Percentiles rank a stretch among this genome's conserved stretches.
Evolutionary conservation across 2,329 filamentous ascomycete genomes (phyloP).

Genomic region (Aspergillus arachidicola): DNA sequence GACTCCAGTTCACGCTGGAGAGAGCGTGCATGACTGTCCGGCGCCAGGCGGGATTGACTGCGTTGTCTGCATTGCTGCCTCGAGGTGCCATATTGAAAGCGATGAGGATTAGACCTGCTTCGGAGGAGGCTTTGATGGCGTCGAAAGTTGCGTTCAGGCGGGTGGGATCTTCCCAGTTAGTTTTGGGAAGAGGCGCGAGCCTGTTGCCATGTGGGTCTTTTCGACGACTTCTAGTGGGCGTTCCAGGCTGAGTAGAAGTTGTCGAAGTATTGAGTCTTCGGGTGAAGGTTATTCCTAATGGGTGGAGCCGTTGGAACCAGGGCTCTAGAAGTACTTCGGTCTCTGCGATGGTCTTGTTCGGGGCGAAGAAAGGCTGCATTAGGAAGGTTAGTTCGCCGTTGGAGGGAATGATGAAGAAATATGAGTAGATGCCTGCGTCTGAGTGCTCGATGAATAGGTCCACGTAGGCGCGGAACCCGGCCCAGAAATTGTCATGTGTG

Average conservation of each 20-base stretch:
- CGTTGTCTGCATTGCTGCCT: conserved; percentile 5
- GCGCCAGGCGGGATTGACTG: conserved; percentile 10
- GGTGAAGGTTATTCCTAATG: neutral
- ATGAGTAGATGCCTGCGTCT: neutral
- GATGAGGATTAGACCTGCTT: conserved; percentile 6
- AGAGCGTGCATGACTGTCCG: conserved; percentile 5
- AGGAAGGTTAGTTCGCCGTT: neutral
- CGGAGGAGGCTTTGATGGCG: neutral
- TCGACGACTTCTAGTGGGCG: neutral
- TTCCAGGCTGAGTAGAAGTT: neutral
- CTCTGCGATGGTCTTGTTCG: neutral
- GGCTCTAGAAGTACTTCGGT: neutral
- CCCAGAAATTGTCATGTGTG: neutral
- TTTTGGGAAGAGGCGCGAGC: conserved; percentile 3
- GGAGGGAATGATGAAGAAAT: neutral
- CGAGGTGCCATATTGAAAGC: conserved; percentile 8
- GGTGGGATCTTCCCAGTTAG: neutral
- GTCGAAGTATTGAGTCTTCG: neutral
- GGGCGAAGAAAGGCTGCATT: neutral
- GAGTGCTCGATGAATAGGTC: neutral
- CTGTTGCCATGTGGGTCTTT: neutral
- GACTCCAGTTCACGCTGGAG: conserved; percentile 7
- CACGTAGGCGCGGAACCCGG: neutral
- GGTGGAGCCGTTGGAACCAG: neutral
- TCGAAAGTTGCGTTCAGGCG: neutral